Evolutionary conservation across 768 basidiomycete genomes (phyloP).

Genomic region (Boletus rubropictus): DNA sequence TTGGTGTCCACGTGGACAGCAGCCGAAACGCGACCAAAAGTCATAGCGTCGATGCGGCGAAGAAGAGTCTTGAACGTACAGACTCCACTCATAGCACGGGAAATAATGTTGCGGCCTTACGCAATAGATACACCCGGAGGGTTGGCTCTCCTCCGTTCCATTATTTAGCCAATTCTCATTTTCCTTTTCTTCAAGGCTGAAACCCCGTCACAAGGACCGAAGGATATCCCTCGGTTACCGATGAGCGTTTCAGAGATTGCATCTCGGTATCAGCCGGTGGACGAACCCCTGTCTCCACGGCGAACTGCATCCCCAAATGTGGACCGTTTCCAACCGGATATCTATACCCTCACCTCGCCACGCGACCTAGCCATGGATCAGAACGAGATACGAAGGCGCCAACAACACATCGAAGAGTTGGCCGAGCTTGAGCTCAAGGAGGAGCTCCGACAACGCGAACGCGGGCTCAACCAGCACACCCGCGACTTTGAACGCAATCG

Average conservation of each 20-base stretch:
- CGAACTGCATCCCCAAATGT: constrained; percentile 32
- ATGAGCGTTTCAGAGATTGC: constrained; percentile 61
- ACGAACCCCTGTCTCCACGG: constrained; percentile 40
- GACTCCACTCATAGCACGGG: constrained; percentile 51
- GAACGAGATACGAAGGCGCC: constrained; percentile 29
- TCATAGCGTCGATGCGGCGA: constrained; percentile 29
- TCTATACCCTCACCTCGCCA: constrained; percentile 11
- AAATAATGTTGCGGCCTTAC: constrained; percentile 65
- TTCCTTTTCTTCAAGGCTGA: constrained; percentile 36
- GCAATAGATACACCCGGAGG: constrained; percentile 52
- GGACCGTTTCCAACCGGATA: constrained; percentile 26
- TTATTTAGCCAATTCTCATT: constrained; percentile 2
- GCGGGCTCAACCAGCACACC: constrained; percentile 46
- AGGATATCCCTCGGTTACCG: constrained; percentile 59
- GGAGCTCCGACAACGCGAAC: constrained; percentile 47
- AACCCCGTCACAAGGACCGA: constrained; percentile 48
- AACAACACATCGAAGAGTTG: constrained; percentile 44
- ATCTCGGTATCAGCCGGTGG: constrained; percentile 49
- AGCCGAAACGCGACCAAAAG: constrained; percentile 19
- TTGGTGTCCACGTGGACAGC: constrained; percentile 26
- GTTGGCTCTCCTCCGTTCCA: constrained; percentile 36
- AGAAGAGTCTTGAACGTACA: constrained; percentile 40
- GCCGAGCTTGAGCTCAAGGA: constrained; percentile 49
- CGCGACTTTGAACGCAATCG: constrained; percentile 57
- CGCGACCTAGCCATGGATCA: constrained; percentile 19